Conservation (phyloP, 305 asterid genomes). For the Rubia peregrina region DNA sequence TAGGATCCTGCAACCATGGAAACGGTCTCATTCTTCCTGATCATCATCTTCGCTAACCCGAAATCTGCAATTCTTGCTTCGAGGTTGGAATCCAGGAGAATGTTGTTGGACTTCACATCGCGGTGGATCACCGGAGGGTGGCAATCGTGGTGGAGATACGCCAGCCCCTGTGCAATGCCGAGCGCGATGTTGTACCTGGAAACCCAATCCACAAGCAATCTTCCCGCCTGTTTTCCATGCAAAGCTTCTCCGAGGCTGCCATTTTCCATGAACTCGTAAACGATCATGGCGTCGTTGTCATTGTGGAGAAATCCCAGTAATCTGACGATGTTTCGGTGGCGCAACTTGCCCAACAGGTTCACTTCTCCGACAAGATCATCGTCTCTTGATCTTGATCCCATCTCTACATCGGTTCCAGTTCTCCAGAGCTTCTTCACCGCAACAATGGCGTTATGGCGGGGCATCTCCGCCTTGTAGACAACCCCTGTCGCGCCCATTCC, state of each 20-base stretch:
- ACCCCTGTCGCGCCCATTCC: constrained; percentile 89
- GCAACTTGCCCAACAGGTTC: constrained; percentile 54
- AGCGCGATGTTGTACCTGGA: constrained; percentile 69
- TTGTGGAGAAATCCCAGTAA: constrained; percentile 77
- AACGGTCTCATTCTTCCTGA: constrained; percentile 63
- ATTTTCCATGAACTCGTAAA: constrained; percentile 71
- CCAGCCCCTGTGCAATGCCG: constrained; percentile 84
- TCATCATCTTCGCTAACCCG: constrained; percentile 73
- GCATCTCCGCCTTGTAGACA: constrained; percentile 72
- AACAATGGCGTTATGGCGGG: constrained; percentile 39
- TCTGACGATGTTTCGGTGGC: constrained; percentile 79
- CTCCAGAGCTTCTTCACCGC: constrained; percentile 86
- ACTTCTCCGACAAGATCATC: constrained; percentile 72
- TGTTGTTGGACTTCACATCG: constrained; percentile 77
- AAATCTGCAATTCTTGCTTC: constrained; percentile 85
- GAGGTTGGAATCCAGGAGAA: constrained; percentile 66
- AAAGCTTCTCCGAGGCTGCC: constrained; percentile 86
- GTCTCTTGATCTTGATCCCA: constrained; percentile 50
- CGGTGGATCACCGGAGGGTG: constrained; percentile 78
- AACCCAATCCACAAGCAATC: constrained; percentile 77
- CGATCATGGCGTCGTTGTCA: constrained; percentile 60
- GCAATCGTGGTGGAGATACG: constrained; percentile 83
- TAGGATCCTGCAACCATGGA: constrained; percentile 92
- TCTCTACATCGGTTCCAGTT: constrained; percentile 50
- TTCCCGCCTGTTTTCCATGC: constrained; percentile 50